Percentiles rank a stretch among this genome's conserved stretches.
These are phyloP conservation scores for Centrapalus pauciflorus DNA, from an alignment of 129 eudicot species.

Conservation along the genomic window DNA sequence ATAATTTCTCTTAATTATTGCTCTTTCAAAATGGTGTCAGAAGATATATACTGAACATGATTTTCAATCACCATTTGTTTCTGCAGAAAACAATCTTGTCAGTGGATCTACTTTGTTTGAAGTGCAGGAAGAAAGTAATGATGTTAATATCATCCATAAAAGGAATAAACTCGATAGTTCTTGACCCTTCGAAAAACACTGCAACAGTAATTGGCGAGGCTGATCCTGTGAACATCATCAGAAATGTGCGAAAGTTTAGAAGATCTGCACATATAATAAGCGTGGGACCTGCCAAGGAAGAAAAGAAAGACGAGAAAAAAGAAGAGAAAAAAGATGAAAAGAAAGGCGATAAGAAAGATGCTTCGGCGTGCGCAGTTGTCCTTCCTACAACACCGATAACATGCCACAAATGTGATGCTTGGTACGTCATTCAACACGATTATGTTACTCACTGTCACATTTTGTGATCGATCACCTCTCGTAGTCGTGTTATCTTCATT, in stretches of 20 bases:
- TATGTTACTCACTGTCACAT: conserved; percentile 39
- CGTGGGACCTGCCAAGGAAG: conserved; percentile 53
- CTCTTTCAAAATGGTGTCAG: conserved; percentile 6
- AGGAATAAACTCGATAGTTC: conserved; percentile 45
- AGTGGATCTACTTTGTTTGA: conserved; percentile 49
- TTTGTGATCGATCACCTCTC: conserved; percentile 16
- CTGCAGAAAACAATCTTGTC: conserved; percentile 63
- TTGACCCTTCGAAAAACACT: conserved; percentile 47
- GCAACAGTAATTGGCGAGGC: conserved; percentile 58
- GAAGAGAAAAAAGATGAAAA: conserved; percentile 18
- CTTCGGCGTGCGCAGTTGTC: neutral
- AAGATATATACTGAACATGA: neutral
- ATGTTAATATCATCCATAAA: conserved; percentile 45
- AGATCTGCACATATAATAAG: conserved; percentile 34
- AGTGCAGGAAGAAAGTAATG: conserved; percentile 60
- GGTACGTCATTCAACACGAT: conserved; percentile 37
- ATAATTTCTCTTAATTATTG: conserved; percentile 5
- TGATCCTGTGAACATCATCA: conserved; percentile 47
- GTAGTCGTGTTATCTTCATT: neutral
- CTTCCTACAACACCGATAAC: conserved; percentile 29
- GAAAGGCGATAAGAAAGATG: conserved; percentile 12
- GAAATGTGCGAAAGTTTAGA: conserved; percentile 45
- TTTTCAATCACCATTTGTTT: neutral
- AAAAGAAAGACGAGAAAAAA: conserved; percentile 38
- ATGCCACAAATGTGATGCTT: conserved; percentile 45